phyloP scores from a whole-genome alignment of 1,284 basidiomycete species.

The Chalciporus sp. region DNA sequence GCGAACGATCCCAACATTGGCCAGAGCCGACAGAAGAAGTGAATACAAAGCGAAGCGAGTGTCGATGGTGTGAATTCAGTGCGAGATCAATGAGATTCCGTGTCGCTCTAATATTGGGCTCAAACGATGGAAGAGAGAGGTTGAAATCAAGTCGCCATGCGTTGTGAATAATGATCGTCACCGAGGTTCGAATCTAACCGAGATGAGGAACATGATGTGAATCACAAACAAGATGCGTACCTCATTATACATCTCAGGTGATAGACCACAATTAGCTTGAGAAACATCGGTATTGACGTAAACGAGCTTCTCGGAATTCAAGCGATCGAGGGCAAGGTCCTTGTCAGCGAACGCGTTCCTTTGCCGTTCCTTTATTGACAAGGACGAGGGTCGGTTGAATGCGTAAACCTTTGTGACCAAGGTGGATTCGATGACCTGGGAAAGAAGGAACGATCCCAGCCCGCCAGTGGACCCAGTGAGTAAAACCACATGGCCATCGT shows the following conservation, averaged over 20 bases:
- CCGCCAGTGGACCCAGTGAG: slow-evolving; percentile 40
- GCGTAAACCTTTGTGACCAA: slow-evolving; percentile 30
- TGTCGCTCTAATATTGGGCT: slow-evolving; percentile 37
- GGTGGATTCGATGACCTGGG: slow-evolving; percentile 23
- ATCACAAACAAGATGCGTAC: no score
- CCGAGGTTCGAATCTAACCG: slow-evolving; percentile 23
- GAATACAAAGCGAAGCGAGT: slow-evolving; percentile 27
- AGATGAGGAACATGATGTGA: no score
- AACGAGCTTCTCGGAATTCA: slow-evolving; percentile 23
- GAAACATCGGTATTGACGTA: slow-evolving; percentile 28
- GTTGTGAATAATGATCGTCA: slow-evolving; percentile 40
- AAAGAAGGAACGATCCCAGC: slow-evolving; percentile 37
- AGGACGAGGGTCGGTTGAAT: slow-evolving; percentile 28
- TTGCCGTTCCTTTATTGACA: slow-evolving; percentile 21
- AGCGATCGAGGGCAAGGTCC: slow-evolving; percentile 12
- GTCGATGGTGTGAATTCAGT: no score
- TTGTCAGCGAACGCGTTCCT: slow-evolving; percentile 19
- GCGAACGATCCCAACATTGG: slow-evolving; percentile 21
- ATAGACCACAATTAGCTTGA: slow-evolving; percentile 20
- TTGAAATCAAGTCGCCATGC: slow-evolving; percentile 49
- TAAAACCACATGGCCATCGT: no score
- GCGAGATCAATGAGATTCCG: slow-evolving; percentile 40
- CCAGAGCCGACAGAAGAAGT: slow-evolving; percentile 33
- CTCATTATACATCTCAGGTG: not conserved
- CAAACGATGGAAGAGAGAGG: slow-evolving; percentile 39